phyloP scores from a whole-genome alignment of 192 early-diverging fungal species.

The Coemansia furcata region DNA sequence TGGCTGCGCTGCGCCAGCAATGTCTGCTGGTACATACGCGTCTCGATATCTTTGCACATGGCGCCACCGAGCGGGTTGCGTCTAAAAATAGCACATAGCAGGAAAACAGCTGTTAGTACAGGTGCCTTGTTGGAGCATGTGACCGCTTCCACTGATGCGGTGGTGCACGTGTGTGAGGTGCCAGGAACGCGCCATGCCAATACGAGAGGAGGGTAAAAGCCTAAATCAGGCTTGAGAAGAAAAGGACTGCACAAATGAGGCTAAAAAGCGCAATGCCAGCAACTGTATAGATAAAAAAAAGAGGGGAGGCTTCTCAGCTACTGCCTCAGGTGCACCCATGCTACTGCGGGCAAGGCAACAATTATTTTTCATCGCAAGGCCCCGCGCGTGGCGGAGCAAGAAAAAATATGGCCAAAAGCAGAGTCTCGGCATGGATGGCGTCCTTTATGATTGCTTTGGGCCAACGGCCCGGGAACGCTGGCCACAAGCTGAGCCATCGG shows the following conservation, averaged over 20 bases:
- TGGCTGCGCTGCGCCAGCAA: conserved; percentile 29
- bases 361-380: background rate
- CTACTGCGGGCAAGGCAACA: conserved; percentile 1
- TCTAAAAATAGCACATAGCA: conserved; percentile 21
- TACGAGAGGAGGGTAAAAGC: background rate
- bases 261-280: background rate
- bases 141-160: background rate
- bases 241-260: background rate
- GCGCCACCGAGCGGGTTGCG: conserved; percentile 42
- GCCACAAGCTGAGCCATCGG: background rate
- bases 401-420: conserved; percentile 2
- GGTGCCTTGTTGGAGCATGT: background rate
- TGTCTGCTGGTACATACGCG: conserved; percentile 33
- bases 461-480: background rate
- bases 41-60: conserved; percentile 43
- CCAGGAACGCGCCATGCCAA: background rate
- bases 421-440: background rate
- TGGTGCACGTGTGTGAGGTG: conserved; percentile 3
- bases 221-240: background rate
- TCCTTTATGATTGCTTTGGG: background rate
- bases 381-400: conserved; percentile 2
- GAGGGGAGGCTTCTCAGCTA: conserved; percentile 4
- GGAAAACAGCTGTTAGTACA: background rate
- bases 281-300: background rate
- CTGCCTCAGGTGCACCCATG: background rate